phyloP scores from a whole-genome alignment of 768 basidiomycete species.

The Boletellus ananas region DNA sequence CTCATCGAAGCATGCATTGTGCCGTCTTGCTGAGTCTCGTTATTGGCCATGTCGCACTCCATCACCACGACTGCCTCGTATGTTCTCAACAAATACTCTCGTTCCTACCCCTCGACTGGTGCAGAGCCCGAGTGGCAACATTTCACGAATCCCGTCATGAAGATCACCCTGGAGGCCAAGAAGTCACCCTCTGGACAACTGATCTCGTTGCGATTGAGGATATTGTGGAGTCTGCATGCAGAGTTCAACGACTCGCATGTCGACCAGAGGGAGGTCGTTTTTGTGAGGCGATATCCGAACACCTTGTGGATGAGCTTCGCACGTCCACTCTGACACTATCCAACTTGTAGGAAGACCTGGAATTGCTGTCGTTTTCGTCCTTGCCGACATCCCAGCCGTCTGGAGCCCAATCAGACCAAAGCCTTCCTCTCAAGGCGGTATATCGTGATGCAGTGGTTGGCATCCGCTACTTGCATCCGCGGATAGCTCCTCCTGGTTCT shows the following conservation, averaged over 20 bases:
- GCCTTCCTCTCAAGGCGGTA: slow-evolving; percentile 75
- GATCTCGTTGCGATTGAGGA: slow-evolving; percentile 61
- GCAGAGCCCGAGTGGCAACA: slow-evolving; percentile 67
- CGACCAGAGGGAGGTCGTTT: slow-evolving; percentile 55
- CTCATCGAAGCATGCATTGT: not conserved
- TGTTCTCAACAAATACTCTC: slow-evolving; percentile 61
- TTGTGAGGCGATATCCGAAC: slow-evolving; percentile 46
- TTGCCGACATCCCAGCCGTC: slow-evolving; percentile 31
- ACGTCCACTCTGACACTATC: slow-evolving; percentile 1
- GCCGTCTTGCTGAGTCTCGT: not conserved
- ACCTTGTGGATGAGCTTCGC: not conserved
- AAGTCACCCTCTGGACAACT: slow-evolving; percentile 48
- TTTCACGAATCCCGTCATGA: slow-evolving; percentile 66
- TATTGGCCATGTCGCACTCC: slow-evolving; percentile 25
- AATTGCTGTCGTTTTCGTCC: slow-evolving; percentile 64
- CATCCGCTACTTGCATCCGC: slow-evolving; percentile 65
- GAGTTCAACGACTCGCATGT: slow-evolving; percentile 34
- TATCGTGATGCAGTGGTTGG: slow-evolving; percentile 72
- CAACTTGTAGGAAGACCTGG: slow-evolving; percentile 64
- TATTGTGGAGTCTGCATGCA: slow-evolving; percentile 57
- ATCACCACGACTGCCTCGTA: slow-evolving; percentile 60
- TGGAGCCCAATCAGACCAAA: slow-evolving; percentile 40
- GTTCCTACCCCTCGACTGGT: slow-evolving; percentile 43
- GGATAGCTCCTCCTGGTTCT: slow-evolving; percentile 26
- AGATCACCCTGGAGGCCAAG: slow-evolving; percentile 57